A percentile compares a stretch with the other conserved stretches of the same genome.
Evolutionary conservation across 2,329 filamentous ascomycete species (phyloP).

Genomic region (Penicillium sp.): DNA sequence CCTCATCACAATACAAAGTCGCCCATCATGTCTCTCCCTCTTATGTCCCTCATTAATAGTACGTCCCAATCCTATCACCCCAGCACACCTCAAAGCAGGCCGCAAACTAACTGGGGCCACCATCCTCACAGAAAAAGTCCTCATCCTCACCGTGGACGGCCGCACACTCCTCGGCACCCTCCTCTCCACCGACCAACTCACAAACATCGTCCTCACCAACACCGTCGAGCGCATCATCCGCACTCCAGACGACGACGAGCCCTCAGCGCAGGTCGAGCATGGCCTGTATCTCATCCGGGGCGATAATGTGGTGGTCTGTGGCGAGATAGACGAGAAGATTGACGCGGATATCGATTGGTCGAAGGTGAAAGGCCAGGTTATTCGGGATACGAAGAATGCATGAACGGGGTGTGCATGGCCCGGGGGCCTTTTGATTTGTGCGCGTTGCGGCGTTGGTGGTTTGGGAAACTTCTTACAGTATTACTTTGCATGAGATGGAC

Average conservation of each 20-base stretch:
- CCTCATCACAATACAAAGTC: not conserved
- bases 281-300: constrained; percentile 91
- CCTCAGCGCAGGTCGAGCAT: constrained; percentile 76
- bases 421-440: constrained; percentile 2
- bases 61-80: constrained; percentile 25
- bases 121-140: constrained; percentile 71
- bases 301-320: constrained; percentile 90
- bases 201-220: constrained; percentile 83
- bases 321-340: constrained; percentile 83
- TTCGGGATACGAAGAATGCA: constrained; percentile 81
- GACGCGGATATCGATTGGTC: constrained; percentile 92
- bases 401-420: constrained; percentile 35
- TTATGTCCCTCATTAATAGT: constrained; percentile 56
- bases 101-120: constrained; percentile 4
- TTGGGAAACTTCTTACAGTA: constrained; percentile 1
- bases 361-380: constrained; percentile 80
- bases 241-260: constrained; percentile 77
- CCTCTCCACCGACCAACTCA: constrained; percentile 83
- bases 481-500: constrained; percentile 11
- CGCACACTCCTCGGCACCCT: constrained; percentile 82
- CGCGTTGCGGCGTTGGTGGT: constrained; percentile 15
- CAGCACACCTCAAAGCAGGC: not conserved
- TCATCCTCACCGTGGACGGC: constrained; percentile 89
- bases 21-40: constrained; percentile 52
- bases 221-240: constrained; percentile 90